Evolutionary conservation across 1,139 yeast genomes (phyloP).

Genomic region (Scheffersomyces segobiensis): DNA sequence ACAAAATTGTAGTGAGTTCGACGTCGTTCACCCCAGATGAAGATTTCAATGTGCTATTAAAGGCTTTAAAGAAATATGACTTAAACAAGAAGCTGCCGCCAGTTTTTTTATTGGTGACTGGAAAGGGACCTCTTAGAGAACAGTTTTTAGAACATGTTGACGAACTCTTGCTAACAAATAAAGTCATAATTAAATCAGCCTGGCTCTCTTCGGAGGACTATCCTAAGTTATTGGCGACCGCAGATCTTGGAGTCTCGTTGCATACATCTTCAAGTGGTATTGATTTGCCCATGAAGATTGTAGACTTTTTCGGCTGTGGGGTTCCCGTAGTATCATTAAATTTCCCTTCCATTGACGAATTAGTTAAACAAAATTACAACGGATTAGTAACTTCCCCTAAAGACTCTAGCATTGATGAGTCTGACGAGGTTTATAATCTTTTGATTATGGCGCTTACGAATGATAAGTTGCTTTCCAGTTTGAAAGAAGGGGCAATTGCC

Average conservation of each 20-base stretch:
- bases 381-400: slow-evolving; percentile 40
- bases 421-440: slow-evolving; percentile 52
- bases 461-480: slow-evolving; percentile 24
- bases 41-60: slow-evolving; percentile 69
- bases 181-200: slow-evolving; percentile 57
- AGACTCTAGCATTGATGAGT: slow-evolving; percentile 45
- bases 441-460: slow-evolving; percentile 49
- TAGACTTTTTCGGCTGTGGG: slow-evolving; percentile 96
- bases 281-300: slow-evolving; percentile 96
- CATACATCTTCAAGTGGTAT: slow-evolving; percentile 92
- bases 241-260: slow-evolving; percentile 86
- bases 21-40: slow-evolving; percentile 98
- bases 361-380: slow-evolving; percentile 49
- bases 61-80: slow-evolving; percentile 61
- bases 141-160: slow-evolving; percentile 50
- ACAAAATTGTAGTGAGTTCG: slow-evolving; percentile 73
- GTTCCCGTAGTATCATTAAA: slow-evolving; percentile 81
- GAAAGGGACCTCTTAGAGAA: slow-evolving; percentile 83
- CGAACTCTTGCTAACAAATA: slow-evolving; percentile 36
- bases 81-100: slow-evolving; percentile 36
- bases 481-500: slow-evolving; percentile 66
- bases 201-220: slow-evolving; percentile 86
- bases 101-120: slow-evolving; percentile 75
- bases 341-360: slow-evolving; percentile 71
- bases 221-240: slow-evolving; percentile 70